Conservation (phyloP, 2,329 filamentous ascomycete genomes). For the Sporothrix euskadiensis region DNA sequence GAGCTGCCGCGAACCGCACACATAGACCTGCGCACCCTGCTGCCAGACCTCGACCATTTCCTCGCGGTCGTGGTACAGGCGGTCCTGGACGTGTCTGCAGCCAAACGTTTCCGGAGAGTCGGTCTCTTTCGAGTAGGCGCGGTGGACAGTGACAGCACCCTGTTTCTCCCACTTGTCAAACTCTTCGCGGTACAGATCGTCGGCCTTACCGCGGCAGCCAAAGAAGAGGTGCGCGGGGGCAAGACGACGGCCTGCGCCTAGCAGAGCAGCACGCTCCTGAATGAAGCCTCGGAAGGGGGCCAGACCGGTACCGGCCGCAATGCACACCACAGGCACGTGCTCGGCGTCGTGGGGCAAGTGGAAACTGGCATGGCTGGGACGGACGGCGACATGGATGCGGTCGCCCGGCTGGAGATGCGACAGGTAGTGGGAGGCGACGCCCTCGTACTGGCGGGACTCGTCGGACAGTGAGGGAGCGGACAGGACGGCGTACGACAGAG, state of each 20-base stretch:
- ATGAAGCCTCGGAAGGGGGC: conserved; percentile 64
- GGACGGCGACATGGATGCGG: conserved; percentile 52
- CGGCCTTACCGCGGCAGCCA: conserved; percentile 31
- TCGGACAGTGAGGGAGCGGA: conserved; percentile 55
- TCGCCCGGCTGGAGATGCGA: conserved; percentile 53
- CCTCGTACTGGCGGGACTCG: not conserved
- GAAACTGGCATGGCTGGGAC: conserved; percentile 47
- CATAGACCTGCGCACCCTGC: conserved; percentile 54
- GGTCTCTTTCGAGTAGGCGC: conserved; percentile 56
- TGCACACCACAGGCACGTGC: conserved; percentile 49
- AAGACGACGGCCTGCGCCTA: conserved; percentile 44
- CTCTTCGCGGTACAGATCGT: conserved; percentile 53
- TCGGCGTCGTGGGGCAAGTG: conserved; percentile 50
- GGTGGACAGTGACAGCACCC: conserved; percentile 62
- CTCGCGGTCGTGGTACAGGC: conserved; percentile 48
- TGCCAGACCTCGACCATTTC: conserved; percentile 41
- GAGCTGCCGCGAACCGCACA: conserved; percentile 57
- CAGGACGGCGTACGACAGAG: conserved; percentile 68
- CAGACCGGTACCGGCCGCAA: conserved; percentile 56
- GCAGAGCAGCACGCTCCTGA: conserved; percentile 58
- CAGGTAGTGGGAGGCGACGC: conserved; percentile 48
- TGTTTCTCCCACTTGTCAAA: conserved; percentile 59
- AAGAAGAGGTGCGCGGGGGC: conserved; percentile 32
- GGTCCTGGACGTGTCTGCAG: conserved; percentile 47
- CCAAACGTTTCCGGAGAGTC: conserved; percentile 46